Conservation (phyloP, 192 early-diverging fungal genomes). For the Backusella morwellensis region DNA sequence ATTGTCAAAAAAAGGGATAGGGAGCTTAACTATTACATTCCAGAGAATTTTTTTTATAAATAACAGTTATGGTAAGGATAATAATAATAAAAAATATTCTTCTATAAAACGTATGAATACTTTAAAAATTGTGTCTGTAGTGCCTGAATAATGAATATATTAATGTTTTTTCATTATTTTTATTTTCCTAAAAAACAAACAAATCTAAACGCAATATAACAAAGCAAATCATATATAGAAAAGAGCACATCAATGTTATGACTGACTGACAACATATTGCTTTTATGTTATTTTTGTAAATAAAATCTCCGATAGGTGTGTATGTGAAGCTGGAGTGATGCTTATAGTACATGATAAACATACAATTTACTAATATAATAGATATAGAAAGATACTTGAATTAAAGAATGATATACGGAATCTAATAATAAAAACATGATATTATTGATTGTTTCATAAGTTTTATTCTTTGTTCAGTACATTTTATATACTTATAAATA, state of each 20-base stretch:
- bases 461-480: not conserved
- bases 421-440: not conserved
- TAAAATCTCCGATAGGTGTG: not conserved
- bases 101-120: not conserved
- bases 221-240: not conserved
- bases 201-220: not conserved
- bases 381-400: not conserved
- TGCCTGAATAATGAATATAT: constrained; percentile 4
- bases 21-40: not conserved
- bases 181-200: not conserved
- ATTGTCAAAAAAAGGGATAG: not conserved
- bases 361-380: not conserved
- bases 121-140: constrained; percentile 5
- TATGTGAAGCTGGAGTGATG: not conserved
- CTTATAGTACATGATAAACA: not conserved
- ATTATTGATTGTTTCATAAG: not conserved
- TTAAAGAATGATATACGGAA: not conserved
- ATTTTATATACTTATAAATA: not conserved
- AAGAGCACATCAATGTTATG: not conserved
- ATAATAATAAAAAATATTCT: not conserved
- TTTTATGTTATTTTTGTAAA: not conserved
- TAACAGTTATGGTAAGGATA: not conserved
- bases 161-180: not conserved
- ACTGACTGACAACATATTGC: not conserved
- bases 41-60: not conserved